Percentiles rank a stretch among this genome's conserved stretches.
These are phyloP conservation scores for Pyricularia grisea DNA, from an alignment of 2,329 filamentous ascomycete species.

Conservation along the genomic window DNA sequence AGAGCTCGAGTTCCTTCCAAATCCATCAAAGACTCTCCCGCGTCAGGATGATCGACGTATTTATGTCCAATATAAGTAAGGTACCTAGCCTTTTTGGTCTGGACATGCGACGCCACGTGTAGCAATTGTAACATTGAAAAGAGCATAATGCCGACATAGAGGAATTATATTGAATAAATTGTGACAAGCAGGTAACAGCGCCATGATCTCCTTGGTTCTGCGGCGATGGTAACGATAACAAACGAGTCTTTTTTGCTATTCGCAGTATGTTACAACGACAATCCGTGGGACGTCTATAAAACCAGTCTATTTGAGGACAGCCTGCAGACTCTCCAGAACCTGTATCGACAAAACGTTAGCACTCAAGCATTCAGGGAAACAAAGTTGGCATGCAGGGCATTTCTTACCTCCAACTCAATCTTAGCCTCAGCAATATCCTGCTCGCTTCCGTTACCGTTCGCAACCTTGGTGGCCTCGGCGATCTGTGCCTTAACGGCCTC, in stretches of 20 bases:
- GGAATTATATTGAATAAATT: slow-evolving; percentile 5
- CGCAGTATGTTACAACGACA: slow-evolving; percentile 19
- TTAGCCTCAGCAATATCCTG: slow-evolving; percentile 97
- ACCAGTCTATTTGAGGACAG: slow-evolving; percentile 65
- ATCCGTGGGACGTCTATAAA: slow-evolving; percentile 24
- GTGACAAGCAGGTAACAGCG: slow-evolving; percentile 15
- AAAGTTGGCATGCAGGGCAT: background rate
- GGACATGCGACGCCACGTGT: background rate
- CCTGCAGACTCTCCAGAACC: slow-evolving; percentile 78
- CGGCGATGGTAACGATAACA: slow-evolving; percentile 14
- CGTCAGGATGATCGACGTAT: background rate
- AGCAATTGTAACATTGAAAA: background rate
- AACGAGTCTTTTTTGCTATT: background rate
- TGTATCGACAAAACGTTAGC: slow-evolving; percentile 20
- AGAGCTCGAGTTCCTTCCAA: background rate
- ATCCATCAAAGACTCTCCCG: background rate
- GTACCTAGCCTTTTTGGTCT: background rate
- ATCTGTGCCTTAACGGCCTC: slow-evolving; percentile 87
- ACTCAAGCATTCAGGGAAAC: background rate
- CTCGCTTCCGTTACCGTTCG: slow-evolving; percentile 82
- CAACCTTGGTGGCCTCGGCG: slow-evolving; percentile 91
- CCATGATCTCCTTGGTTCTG: slow-evolving; percentile 20
- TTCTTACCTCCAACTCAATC: slow-evolving; percentile 88
- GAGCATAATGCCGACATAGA: slow-evolving; percentile 6
- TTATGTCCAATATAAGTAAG: no score